Conservation (phyloP, 2,329 filamentous ascomycete species). For the Didymosphaeria variabile region DNA sequence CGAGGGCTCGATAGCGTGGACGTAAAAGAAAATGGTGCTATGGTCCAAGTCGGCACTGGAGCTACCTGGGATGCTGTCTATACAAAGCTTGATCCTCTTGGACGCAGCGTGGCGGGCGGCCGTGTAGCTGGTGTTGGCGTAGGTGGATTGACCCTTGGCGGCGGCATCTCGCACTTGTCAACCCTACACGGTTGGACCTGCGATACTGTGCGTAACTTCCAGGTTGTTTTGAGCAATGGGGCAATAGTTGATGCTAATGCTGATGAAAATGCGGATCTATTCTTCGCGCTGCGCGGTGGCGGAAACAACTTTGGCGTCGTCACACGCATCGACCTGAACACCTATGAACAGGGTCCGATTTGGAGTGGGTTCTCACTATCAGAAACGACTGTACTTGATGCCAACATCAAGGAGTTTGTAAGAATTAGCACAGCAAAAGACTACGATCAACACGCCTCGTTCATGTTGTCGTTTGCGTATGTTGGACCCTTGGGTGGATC, state of each 20-base stretch:
- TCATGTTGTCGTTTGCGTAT: not conserved
- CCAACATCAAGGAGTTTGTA: not conserved
- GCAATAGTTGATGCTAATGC: not conserved
- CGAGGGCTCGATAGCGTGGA: not conserved
- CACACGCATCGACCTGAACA: not conserved
- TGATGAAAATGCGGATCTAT: not conserved
- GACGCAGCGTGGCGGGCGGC: conserved; percentile 17
- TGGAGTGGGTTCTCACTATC: not conserved
- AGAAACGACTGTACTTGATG: not conserved
- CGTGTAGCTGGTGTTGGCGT: conserved; percentile 16
- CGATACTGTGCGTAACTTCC: not conserved
- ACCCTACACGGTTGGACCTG: not conserved
- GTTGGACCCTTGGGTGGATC: too few species aligned
- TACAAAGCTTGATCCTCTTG: conserved; percentile 6
- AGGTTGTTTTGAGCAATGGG: not conserved
- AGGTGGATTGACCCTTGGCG: conserved; percentile 1
- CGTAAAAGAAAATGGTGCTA: conserved; percentile 8
- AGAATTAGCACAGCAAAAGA: not conserved
- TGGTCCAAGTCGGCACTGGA: conserved; percentile 17
- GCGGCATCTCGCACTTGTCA: conserved; percentile 9
- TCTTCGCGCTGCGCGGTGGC: not conserved
- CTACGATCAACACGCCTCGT: not conserved
- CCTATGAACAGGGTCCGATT: not conserved
- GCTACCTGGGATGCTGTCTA: conserved; percentile 19
- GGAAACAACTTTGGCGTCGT: not conserved